Evolutionary conservation across 257 asterid species (phyloP), one percentile per base, ranked within the genome.

Genomic region (Paraleonurus japonicus): DNA sequence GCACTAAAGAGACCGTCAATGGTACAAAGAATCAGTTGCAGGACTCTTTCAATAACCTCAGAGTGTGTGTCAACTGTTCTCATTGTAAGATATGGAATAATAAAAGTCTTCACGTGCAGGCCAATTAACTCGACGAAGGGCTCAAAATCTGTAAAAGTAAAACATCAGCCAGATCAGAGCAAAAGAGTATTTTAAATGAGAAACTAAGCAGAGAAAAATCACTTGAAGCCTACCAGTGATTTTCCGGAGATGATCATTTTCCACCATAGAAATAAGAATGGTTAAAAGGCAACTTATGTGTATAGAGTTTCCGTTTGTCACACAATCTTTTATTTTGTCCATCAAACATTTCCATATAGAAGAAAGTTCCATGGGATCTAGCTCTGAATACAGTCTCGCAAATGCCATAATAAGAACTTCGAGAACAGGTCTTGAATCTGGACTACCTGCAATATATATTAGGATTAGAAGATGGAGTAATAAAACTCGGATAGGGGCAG

Each of bases 391-490:
- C 48, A 94, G 83, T 81, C 89, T 82, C 82, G 79, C 81, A 64
- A 91, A 87, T 69, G 87, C 84, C 72, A 83, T 70, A 57, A 65
- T 65, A 27, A 91, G 79, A 78, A 86, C 95, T 80, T 86, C 95
- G 69, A 87, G 86, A 75, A 86, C 76, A 71, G 86, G 74, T 67
- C 62, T 82, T 13, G 87, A 76, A 58, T 88, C 96, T 87, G 85
- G 65, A 85, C n/a, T 33, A 43, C 11, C 30, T 53, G 55, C 51
- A 80, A 72, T 28, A 72, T 61, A 55, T 28, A 30, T 24, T 45
- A 75, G 61, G 51, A 16, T 48, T 17, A 65, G 51, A 65, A 53
- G 64, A 50, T 19, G 1, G 33, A 47, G 15, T 45, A 48, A 77
- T 53, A 61, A 15, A 58, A 22, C 7, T 47, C 11, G 22, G 10